These are phyloP conservation scores for Yamadazyma olivae DNA, from an alignment of 805 yeast species.

Conservation along the genomic window DNA sequence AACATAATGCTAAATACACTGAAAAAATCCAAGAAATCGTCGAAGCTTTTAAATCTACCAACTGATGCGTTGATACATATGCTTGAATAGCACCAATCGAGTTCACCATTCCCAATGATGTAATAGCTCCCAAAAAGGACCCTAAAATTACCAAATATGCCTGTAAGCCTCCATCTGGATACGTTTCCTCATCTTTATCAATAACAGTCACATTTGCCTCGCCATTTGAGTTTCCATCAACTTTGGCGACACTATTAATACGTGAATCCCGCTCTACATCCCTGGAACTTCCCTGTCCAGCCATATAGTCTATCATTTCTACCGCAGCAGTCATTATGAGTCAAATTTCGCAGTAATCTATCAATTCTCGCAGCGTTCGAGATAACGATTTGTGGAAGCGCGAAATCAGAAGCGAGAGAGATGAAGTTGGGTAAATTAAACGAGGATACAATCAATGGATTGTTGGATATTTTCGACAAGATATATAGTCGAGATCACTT, in stretches of 20 bases:
- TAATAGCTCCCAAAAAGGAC: conserved; percentile 52
- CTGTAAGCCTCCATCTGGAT: conserved; percentile 58
- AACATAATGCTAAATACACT: conserved; percentile 47
- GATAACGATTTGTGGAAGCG: too few species aligned
- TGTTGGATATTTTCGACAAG: conserved; percentile 12
- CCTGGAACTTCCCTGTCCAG: conserved; percentile 1
- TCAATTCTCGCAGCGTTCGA: too few species aligned
- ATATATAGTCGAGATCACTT: conserved; percentile 26
- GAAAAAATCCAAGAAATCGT: conserved; percentile 66
- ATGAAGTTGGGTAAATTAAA: conserved; percentile 3
- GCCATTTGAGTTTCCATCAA: neutral
- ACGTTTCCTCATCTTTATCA: conserved; percentile 15
- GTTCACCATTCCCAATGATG: conserved; percentile 55
- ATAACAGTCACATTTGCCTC: neutral
- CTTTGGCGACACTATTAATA: neutral
- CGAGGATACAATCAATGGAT: conserved; percentile 4
- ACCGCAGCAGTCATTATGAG: too few species aligned
- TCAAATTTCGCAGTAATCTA: neutral
- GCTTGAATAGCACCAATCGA: conserved; percentile 63
- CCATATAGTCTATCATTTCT: too few species aligned
- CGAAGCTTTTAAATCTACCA: conserved; percentile 42
- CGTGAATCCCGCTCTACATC: too few species aligned
- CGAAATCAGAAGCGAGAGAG: too few species aligned
- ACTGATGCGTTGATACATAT: conserved; percentile 54
- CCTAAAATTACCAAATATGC: conserved; percentile 61